Percentiles rank a stretch among this genome's conserved stretches.
These are phyloP conservation scores for Wakefieldia striispora DNA, from an alignment of 768 basidiomycete species.

Conservation along the genomic window DNA sequence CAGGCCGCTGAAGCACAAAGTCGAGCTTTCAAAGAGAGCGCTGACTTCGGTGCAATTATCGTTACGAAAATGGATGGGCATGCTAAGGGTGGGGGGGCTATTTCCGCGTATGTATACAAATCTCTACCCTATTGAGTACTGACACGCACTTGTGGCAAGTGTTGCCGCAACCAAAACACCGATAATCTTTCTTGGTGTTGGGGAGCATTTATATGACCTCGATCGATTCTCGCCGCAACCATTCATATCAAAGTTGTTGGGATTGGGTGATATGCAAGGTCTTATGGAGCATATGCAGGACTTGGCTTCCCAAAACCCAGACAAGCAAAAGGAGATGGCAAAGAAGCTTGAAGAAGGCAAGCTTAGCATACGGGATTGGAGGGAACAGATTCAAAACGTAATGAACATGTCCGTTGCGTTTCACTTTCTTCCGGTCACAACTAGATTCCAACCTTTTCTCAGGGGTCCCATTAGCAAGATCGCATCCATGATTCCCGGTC, in stretches of 20 bases:
- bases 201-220: conserved; percentile 96
- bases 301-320: conserved; percentile 87
- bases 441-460: conserved; percentile 13
- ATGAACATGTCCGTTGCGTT: conserved; percentile 85
- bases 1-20: conserved; percentile 98
- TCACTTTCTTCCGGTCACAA: conserved; percentile 1
- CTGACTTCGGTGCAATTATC: conserved; percentile 97
- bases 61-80: conserved; percentile 99
- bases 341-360: conserved; percentile 98
- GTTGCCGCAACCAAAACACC: conserved; percentile 99
- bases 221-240: conserved; percentile 95
- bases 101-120: conserved; percentile 79
- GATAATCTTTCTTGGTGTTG: conserved; percentile 97
- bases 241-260: conserved; percentile 94
- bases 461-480: conserved; percentile 99
- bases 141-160: conserved; percentile 41
- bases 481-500: conserved; percentile 97
- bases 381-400: conserved; percentile 94
- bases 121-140: neutral
- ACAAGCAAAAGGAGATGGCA: conserved; percentile 96
- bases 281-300: conserved; percentile 99
- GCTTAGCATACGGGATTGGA: conserved; percentile 94
- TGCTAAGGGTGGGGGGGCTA: conserved; percentile 98
- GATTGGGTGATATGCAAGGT: conserved; percentile 95
- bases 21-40: conserved; percentile 95